Base-by-base conservation (phyloP, 2,329 filamentous ascomycete species). In the Fusarium chuoi region DNA sequence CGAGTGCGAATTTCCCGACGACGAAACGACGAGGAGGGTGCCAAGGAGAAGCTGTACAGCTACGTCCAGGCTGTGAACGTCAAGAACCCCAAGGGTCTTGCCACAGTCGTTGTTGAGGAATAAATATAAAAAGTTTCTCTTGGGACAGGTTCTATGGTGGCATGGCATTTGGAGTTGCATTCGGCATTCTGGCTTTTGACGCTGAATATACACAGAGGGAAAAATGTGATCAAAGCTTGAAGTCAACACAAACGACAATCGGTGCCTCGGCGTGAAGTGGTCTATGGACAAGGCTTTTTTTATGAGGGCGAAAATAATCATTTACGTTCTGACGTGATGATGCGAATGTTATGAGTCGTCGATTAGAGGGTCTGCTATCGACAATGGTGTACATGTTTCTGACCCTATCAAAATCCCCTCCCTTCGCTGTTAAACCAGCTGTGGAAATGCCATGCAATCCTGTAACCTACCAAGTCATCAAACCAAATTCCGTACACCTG, bases 61-160 rank as follows among this genome's bases (percentile, higher is more conserved):
- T 98, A 98, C 89, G 96, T 99, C 81, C 96, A 99, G 92, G 96
- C 96, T 81, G 96, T 99, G 85, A 98, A 98, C 88, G 95, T 98
- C 85, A 98, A 98, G 94, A 93, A 97, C 88, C 92, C 95, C 87
- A 98, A 98, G 94, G 96, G 96, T 86, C 93, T 99, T 81, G 91
- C 93, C 84, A 99, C 96, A 80, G 91, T 93, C 81, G 90, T 97
- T 82, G 96, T 99, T 77, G 90, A 92, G 87, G 90, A 92, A 84
- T 89, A 91, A 88, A 83, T 80, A 66, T 30, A 79, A 82, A 80
- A 78, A 78, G 63, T 79, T 78, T 82, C 79, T 80, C 75, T 80
- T 80, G 80, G 82, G 81, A 82, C 82, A 82, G 82, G 81, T 82
- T 84, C 78, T 83, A 79, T 78, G 82, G 82, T 81, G 81, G 82